Evolutionary conservation across 345 rosid species (phyloP), one percentile per base, ranked within the genome.

Genomic region (Chamaenerion angustifolium): DNA sequence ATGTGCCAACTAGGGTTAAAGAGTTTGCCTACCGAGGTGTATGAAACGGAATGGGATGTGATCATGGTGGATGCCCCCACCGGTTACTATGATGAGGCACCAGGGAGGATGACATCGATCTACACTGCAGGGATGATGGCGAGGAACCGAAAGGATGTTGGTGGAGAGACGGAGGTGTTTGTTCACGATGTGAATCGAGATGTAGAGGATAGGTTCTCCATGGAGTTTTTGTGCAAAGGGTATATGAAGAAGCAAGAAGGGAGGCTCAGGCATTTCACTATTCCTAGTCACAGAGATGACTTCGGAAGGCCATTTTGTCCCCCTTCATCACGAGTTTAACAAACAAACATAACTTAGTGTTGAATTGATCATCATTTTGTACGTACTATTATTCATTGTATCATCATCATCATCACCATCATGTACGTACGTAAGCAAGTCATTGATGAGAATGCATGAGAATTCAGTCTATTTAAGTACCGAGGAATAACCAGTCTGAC

Each of bases 41-140:
- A 83, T 43, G 84, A 81, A 14, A 72, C 59, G 1, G 62, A 62
- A 8, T 92, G 96, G 95, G 90, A 92, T 58, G 56, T 87, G 43
- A 87, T 92, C 12, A 87, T 84, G 95, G 95, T 92, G 0, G 95
- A 87, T 19, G 98, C 98, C 1, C 93, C 93, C 0, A 80, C 88
- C 0, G 96, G 93, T 2, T 87, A 78, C 67, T 71, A 75, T 15
- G 78, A 77, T 4, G 93, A 84, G 44, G 88, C 93, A 3, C 98
- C 96, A 0, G 93, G 95, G 57, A 77, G 98, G 62, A 92, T 84
- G 98, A 78, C 70, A 1, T 82, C 96, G 0, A 82, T 87, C 46
- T 85, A 80, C 61, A 82, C 95, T 0, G 93, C 90, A 0, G 98
- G 95, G 16, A 74, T 82, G 88, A 84, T 82, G 90, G 96, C 86